Conservation (phyloP, 305 asterid species). For the Fraxinus baroniana region DNA sequence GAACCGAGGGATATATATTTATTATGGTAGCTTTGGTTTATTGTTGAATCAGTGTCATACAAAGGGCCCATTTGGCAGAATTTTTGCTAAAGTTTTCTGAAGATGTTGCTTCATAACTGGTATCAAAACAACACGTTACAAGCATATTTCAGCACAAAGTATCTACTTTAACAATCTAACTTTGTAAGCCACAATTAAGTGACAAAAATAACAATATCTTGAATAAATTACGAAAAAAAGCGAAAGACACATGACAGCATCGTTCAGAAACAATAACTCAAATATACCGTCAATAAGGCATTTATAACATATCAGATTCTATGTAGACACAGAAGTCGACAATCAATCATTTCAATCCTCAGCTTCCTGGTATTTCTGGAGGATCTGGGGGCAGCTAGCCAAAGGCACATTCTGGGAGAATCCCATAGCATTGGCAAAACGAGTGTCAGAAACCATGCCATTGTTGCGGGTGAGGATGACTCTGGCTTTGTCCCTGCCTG, state of each 20-base stretch:
- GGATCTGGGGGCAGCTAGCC: slow-evolving; percentile 59
- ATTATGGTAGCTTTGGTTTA: too few species aligned
- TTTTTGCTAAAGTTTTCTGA: too few species aligned
- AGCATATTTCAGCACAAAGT: not conserved
- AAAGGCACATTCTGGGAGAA: slow-evolving; percentile 45
- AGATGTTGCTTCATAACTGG: too few species aligned
- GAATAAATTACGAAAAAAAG: not conserved
- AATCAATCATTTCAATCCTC: slow-evolving; percentile 26
- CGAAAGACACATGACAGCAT: not conserved
- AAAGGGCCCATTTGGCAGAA: too few species aligned
- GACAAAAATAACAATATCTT: not conserved
- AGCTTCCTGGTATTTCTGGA: slow-evolving; percentile 48
- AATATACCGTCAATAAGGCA: not conserved
- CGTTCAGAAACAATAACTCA: not conserved
- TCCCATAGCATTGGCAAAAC: slow-evolving; percentile 67
- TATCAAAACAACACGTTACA: not conserved
- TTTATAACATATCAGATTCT: not conserved
- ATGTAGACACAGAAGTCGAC: not conserved
- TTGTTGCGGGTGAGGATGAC: slow-evolving; percentile 68
- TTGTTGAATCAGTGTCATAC: too few species aligned
- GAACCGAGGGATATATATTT: too few species aligned
- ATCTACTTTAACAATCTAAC: slow-evolving; percentile 5
- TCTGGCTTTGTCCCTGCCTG: slow-evolving; percentile 71
- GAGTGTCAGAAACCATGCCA: slow-evolving; percentile 55
- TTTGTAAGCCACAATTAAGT: slow-evolving; percentile 20